Evolutionary conservation across 306 rosid species (phyloP), one percentile per base, ranked within the genome.

Genomic region (Citrullus mucosospermus): DNA sequence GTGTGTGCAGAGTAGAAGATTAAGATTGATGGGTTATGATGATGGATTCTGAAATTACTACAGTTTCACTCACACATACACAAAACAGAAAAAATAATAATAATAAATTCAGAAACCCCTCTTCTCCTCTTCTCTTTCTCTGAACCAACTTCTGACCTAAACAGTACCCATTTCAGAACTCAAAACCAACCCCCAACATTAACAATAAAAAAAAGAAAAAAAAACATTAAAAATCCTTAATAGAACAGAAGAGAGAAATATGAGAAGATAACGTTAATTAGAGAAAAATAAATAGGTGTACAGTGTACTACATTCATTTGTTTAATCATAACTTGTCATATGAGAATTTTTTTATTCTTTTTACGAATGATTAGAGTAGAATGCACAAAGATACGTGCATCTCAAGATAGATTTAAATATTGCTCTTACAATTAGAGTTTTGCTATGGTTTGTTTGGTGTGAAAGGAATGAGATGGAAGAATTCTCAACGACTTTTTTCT

Each of bases 11-110:
- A 81, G 86, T 78, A 80, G 77, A 81, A 88, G 96, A 88, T 87
- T 88, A 91, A 66, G 73, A 66, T 66, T 66, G 73, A 66, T 86
- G 85, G 90, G 83, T 86, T 79, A 85, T 88, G 85, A 86, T 88
- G 85, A 86, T 89, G 86, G 88, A 87, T 89, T 91, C 88, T 89
- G 85, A 88, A 63, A 78, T 82, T 70, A 68, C 71, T 78, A 80
- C 82, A 79, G 71, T 82, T 80, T 76, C 85, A 84, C 68, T 82
- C 78, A 57, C 36, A 65, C 63, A 28, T 58, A 51, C n/a, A 9
- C 70, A 72, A 53, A 17, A 53, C 6, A 53, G n/a, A 53, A 5
- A 53, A 53, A 53, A 6, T 16, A 2, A 53, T 6, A 16, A 48
- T 3, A 55, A 13, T 25, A 0, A 55, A 2, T 1, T 17, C 22